A percentile compares a stretch with the other conserved stretches of the same genome.
Evolutionary conservation across 1,284 basidiomycete species (phyloP).

Genomic region (Garcileccinum viscosum): DNA sequence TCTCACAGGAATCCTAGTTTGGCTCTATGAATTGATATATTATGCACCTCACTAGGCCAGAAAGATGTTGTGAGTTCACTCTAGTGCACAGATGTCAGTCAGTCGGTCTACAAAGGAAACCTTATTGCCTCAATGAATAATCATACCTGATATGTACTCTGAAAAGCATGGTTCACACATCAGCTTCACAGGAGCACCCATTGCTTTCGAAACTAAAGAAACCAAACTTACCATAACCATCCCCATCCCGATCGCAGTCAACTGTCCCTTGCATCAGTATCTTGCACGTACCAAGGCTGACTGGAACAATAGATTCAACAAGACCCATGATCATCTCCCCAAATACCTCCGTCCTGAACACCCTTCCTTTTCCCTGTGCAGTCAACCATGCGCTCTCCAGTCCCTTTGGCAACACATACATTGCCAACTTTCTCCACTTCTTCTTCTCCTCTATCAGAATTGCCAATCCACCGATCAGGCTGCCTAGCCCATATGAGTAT

Average conservation of each 20-base stretch:
- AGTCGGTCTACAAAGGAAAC: not conserved
- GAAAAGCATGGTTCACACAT: constrained; percentile 5
- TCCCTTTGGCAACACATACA: constrained; percentile 95
- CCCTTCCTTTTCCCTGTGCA: constrained; percentile 76
- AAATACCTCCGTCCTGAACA: constrained; percentile 77
- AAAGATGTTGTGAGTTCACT: constrained; percentile 90
- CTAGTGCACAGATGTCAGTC: constrained; percentile 47
- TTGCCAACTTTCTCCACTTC: constrained; percentile 84
- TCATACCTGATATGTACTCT: constrained; percentile 59
- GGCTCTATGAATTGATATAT: constrained; percentile 94
- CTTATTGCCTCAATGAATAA: not conserved
- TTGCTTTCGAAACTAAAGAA: no score
- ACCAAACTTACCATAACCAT: constrained; percentile 82
- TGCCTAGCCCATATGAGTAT: constrained; percentile 77
- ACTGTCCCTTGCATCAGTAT: constrained; percentile 36
- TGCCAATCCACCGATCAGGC: constrained; percentile 78
- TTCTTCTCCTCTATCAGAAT: constrained; percentile 88
- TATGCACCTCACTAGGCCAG: constrained; percentile 84
- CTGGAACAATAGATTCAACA: constrained; percentile 2
- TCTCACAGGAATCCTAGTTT: constrained; percentile 51
- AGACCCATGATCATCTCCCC: constrained; percentile 68
- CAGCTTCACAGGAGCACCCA: constrained; percentile 6
- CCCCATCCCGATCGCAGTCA: constrained; percentile 81
- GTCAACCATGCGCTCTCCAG: constrained; percentile 88
- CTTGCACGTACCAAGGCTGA: constrained; percentile 1